Evolutionary conservation across 306 rosid species (phyloP).

Genomic region (Quercus parvula): DNA sequence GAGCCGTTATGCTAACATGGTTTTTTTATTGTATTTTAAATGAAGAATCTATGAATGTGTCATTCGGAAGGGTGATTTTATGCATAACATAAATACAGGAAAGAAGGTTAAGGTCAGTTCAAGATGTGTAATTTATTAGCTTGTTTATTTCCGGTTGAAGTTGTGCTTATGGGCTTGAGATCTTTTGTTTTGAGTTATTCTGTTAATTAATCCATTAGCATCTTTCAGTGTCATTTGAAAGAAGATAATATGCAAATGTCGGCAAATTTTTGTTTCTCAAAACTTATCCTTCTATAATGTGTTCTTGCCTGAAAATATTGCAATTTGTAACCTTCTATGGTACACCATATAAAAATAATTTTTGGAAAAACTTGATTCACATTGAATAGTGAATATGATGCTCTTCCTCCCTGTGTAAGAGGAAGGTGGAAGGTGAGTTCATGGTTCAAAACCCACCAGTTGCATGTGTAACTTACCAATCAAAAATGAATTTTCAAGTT

Average conservation of each 20-base stretch:
- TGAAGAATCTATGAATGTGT: conserved; percentile 91
- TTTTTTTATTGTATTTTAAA: neutral
- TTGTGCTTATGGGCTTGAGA: neutral
- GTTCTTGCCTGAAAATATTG: neutral
- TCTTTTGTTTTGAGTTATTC: neutral
- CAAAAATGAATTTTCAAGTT: too few species aligned
- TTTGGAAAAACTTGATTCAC: neutral
- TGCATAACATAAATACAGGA: conserved; percentile 82
- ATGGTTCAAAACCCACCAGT: too few species aligned
- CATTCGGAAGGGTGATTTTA: conserved; percentile 90
- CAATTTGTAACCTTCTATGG: neutral
- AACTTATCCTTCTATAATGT: neutral
- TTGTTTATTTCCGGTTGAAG: neutral
- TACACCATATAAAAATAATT: neutral
- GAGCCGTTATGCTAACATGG: conserved; percentile 8
- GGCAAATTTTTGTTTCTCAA: neutral
- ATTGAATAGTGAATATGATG: neutral
- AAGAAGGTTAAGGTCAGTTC: conserved; percentile 78
- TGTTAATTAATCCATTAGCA: neutral
- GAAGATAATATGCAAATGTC: neutral
- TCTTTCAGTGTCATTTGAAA: neutral
- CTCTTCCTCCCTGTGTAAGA: too few species aligned
- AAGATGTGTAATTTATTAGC: conserved; percentile 3
- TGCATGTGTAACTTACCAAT: too few species aligned
- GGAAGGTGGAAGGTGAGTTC: too few species aligned